Evolutionary conservation across 495 filamentous ascomycete species (phyloP).

Genomic region (Neurospora sp.): DNA sequence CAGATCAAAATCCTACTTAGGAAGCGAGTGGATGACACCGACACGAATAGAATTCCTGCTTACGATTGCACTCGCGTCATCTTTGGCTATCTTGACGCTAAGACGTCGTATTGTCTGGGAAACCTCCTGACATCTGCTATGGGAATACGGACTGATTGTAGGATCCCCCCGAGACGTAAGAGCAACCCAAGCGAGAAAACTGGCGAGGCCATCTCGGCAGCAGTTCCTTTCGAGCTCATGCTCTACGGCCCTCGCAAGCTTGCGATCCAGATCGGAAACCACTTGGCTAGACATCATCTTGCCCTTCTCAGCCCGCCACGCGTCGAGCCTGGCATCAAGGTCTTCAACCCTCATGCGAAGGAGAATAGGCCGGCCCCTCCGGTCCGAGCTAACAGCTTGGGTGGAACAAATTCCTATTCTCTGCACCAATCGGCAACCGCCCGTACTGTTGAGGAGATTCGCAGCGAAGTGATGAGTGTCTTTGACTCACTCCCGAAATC

Average conservation of each 20-base stretch:
- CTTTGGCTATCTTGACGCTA: conserved; percentile 66
- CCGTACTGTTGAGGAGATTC: conserved; percentile 73
- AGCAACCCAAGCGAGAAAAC: conserved; percentile 37
- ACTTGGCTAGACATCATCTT: conserved; percentile 53
- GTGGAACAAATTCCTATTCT: conserved; percentile 3
- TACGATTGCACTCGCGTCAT: conserved; percentile 57
- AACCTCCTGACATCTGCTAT: conserved; percentile 55
- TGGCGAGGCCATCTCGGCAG: conserved; percentile 39
- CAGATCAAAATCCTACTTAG: conserved; percentile 59
- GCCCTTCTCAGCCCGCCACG: conserved; percentile 53
- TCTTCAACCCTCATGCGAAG: conserved; percentile 53
- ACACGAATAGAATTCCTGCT: conserved; percentile 51
- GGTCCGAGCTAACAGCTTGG: conserved; percentile 6
- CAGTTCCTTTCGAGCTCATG: conserved; percentile 55
- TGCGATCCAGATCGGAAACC: conserved; percentile 51
- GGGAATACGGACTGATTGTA: conserved; percentile 55
- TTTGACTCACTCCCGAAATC: conserved; percentile 70
- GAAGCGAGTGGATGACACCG: conserved; percentile 38
- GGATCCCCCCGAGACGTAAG: conserved; percentile 52
- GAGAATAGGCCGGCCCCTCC: conserved; percentile 33
- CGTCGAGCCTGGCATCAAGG: conserved; percentile 52
- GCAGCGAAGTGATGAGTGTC: conserved; percentile 72
- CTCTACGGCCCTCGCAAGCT: conserved; percentile 70
- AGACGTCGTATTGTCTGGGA: conserved; percentile 56
- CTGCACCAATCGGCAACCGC: conserved; percentile 17